These are phyloP conservation scores for Chloris gayana DNA, from an alignment of 176 grass and related monocot genomes.

Conservation along the genomic window DNA sequence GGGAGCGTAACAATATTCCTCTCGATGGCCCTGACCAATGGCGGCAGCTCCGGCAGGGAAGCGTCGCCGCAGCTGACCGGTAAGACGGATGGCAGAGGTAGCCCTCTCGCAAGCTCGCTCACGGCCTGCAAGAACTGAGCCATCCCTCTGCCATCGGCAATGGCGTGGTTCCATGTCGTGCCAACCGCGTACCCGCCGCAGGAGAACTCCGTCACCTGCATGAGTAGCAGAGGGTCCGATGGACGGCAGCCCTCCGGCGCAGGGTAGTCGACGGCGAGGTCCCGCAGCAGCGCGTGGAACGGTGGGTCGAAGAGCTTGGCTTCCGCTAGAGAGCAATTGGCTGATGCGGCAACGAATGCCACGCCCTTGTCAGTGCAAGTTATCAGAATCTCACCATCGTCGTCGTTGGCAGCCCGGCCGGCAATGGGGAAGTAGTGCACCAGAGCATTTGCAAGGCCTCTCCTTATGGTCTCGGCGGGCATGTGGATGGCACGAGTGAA, in stretches of 20 bases:
- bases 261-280: background rate
- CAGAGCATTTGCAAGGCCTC: too few species aligned
- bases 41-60: slow-evolving; percentile 29
- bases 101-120: slow-evolving; percentile 17
- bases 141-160: slow-evolving; percentile 21
- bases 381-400: background rate
- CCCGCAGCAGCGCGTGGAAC: background rate
- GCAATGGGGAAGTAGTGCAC: too few species aligned
- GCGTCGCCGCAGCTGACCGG: slow-evolving; percentile 11
- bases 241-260: background rate
- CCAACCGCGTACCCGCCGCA: slow-evolving; percentile 27
- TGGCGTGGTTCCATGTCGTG: slow-evolving; percentile 23
- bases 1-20: background rate
- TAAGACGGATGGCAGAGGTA: background rate
- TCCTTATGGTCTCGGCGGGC: too few species aligned
- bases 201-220: slow-evolving; percentile 27
- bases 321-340: background rate
- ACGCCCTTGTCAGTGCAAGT: slow-evolving; percentile 18
- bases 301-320: slow-evolving; percentile 19
- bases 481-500: too few species aligned
- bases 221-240: slow-evolving; percentile 17
- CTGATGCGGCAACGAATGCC: slow-evolving; percentile 25
- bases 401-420: background rate
- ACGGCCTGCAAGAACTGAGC: slow-evolving; percentile 28
- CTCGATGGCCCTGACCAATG: slow-evolving; percentile 6